Conservation (phyloP, 805 yeast species). For the Starmerella apicola region DNA sequence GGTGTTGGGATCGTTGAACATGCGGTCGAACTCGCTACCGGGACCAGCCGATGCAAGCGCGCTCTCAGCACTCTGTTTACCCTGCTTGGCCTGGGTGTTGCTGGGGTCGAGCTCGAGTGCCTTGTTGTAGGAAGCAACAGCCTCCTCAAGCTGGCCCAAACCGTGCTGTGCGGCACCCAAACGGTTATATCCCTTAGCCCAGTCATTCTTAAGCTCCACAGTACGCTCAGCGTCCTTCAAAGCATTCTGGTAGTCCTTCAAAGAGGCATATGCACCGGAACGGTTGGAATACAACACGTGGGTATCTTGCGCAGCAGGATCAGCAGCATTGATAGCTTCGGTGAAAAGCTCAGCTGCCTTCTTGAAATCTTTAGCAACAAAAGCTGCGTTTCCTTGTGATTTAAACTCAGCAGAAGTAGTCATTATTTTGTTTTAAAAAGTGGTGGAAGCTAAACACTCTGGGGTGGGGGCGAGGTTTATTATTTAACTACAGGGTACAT, state of each 20-base stretch:
- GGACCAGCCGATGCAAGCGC: conserved; percentile 35
- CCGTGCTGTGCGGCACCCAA: conserved; percentile 90
- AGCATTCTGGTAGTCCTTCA: conserved; percentile 61
- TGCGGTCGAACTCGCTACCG: conserved; percentile 56
- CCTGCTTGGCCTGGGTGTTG: conserved; percentile 80
- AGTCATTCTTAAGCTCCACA: conserved; percentile 62
- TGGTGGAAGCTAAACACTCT: too few species aligned
- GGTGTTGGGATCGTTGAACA: conserved; percentile 70
- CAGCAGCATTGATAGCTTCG: conserved; percentile 55
- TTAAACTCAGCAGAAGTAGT: conserved; percentile 32
- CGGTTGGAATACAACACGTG: conserved; percentile 90
- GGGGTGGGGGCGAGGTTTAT: conserved; percentile 1
- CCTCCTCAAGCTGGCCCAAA: conserved; percentile 77
- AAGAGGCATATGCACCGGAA: conserved; percentile 80
- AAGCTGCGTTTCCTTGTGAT: conserved; percentile 87
- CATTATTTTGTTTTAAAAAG: conserved; percentile 1
- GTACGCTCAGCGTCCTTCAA: conserved; percentile 76
- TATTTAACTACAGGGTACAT: too few species aligned
- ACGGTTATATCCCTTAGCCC: conserved; percentile 95
- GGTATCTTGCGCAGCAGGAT: conserved; percentile 62
- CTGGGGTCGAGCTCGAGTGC: conserved; percentile 78
- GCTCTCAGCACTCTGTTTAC: conserved; percentile 55
- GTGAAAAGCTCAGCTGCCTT: conserved; percentile 72
- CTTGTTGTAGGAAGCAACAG: conserved; percentile 82
- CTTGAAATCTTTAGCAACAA: conserved; percentile 71